Evolutionary conservation across 2,329 filamentous ascomycete genomes (phyloP).

Genomic region (Venturia nashicola): DNA sequence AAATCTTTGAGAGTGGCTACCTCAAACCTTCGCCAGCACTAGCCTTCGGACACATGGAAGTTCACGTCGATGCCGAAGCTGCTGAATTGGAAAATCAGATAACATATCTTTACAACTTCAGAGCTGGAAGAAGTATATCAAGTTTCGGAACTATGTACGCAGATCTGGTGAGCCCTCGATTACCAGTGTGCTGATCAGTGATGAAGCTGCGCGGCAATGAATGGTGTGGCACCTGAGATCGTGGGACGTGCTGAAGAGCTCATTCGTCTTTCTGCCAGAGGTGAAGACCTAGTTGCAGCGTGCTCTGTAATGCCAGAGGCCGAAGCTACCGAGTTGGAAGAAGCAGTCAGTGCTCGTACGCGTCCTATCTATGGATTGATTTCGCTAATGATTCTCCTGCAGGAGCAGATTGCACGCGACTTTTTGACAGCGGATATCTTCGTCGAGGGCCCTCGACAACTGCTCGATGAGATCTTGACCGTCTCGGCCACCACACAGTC

Average conservation of each 20-base stretch:
- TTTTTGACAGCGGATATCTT: conserved; percentile 28
- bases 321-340: conserved; percentile 54
- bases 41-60: conserved; percentile 58
- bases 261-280: conserved; percentile 51
- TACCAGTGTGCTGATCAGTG: conserved; percentile 5
- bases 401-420: conserved; percentile 31
- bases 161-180: background rate
- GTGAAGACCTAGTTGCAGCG: conserved; percentile 63
- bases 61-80: conserved; percentile 45
- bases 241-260: conserved; percentile 67
- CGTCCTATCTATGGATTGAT: background rate
- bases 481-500: conserved; percentile 8
- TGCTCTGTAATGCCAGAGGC: conserved; percentile 54
- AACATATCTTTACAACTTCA: conserved; percentile 60
- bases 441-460: conserved; percentile 20
- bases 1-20: conserved; percentile 57
- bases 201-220: conserved; percentile 61
- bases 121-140: conserved; percentile 55
- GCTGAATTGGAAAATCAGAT: conserved; percentile 47
- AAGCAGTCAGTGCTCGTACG: conserved; percentile 41
- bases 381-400: conserved; percentile 12
- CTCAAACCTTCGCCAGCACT: conserved; percentile 40
- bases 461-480: conserved; percentile 26
- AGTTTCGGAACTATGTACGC: conserved; percentile 65
- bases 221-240: conserved; percentile 63